Base-by-base conservation (phyloP, 2,329 filamentous ascomycete genomes). In the Tolypocladium amazonense region DNA sequence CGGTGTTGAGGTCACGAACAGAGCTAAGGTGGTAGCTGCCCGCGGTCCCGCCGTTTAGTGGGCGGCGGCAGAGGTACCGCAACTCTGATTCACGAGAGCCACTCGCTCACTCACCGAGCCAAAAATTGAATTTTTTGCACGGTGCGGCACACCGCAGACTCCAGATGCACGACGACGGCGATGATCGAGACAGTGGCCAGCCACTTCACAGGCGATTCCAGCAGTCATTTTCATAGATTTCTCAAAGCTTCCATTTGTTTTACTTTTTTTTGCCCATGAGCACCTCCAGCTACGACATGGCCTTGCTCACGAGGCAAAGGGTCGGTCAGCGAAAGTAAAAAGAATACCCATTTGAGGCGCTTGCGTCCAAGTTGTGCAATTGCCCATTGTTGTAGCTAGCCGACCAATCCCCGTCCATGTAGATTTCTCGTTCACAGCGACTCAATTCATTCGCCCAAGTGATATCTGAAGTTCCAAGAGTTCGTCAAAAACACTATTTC, bases 321-420 rank as follows among this genome's bases (percentile, higher is more conserved):
- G 72, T 59, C 72, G 67, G 67, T 70, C 67, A 65, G 66, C 65
- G 71, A 73, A 75, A 73, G 69, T 68, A 75, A 75, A 73, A 69
- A 67, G 75, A 74, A 75, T 67, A 62, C 64, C 66, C 65, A 58
- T 60, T 38, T 59, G 33, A 61, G 62, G n/a, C 57, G 58, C 59
- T 56, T 56, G 58, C 58, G 58, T 57, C 57, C 53, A 62, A 64
- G 64, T 63, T 63, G 64, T 66, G 63, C 61, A 64, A 63, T 65
- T 70, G 66, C 68, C 67, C 64, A 68, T 65, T 64, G 66, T 67
- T 69, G 68, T 70, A 69, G 69, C 70, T 73, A 76, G 75, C 70
- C 70, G 68, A 75, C 74, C 73, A 74, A 73, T 23, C 70, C 69
- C 70, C 69, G 70, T 76, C 76, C 74, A 78, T 74, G 76, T 76